Evolutionary conservation across 2,329 filamentous ascomycete species (phyloP), one percentile per base, ranked within the genome.

Genomic region (Colletotrichum lini): DNA sequence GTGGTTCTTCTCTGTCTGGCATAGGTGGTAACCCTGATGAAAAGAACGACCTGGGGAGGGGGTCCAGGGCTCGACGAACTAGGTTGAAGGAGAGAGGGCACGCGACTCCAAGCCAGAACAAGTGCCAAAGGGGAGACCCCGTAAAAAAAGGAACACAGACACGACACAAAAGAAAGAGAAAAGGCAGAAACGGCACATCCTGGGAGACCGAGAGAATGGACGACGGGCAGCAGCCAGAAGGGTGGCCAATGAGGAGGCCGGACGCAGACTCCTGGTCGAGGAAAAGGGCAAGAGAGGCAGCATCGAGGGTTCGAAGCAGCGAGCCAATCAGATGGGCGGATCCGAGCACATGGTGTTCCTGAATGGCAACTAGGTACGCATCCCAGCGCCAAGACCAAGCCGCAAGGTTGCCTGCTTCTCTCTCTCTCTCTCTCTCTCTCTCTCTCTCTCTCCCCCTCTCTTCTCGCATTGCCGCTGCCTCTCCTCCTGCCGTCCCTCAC

Each of bases 231-330:
- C 26, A 38, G 38, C 45, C 12, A 40, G 3, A n/a, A 35, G 44
- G 50, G 26, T 12, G 35, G 6, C 71, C 68, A 73, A 73, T 73
- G 53, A 62, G 26, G 30, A 21, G 30, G 45, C 30, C 60, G 63
- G 44, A 63, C 23, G 45, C n/a, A 59, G 64, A 30, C 63, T 71
- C 54, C 58, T 72, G 71, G 47, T 57, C 50, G 59, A 73, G 65
- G 56, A 73, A 73, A 72, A 67, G 71, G 71, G 71, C 59, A 73
- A 56, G 71, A 73, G 69, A 71, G 68, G 63, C 62, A 52, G 56
- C 68, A 49, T 71, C 58, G 65, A 63, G 52, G 38, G 58, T 53
- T 50, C 53, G 52, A 38, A 26, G 21, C 5, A 15, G 16, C 3
- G 1, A 15, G 16, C 71, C 71, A 73, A 73, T 73, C 68, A 73